Conservation (phyloP, 2,329 filamentous ascomycete species). For the Daldinia eschscholtzii region DNA sequence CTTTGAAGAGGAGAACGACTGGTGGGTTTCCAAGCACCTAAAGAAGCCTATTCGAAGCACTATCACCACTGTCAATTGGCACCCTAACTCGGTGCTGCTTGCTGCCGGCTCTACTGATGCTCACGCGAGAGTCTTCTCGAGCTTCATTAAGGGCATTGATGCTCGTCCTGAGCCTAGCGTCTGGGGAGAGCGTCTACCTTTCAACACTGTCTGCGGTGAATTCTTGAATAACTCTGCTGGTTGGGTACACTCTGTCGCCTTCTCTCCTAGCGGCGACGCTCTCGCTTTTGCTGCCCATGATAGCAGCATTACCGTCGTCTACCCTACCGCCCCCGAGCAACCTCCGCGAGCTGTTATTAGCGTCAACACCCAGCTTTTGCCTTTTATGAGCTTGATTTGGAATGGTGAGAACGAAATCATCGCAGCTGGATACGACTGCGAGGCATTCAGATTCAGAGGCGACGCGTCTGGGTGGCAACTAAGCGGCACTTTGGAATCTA, state of each 20-base stretch:
- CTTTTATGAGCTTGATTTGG: slow-evolving; percentile 95
- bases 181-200: slow-evolving; percentile 95
- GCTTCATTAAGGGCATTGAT: slow-evolving; percentile 96
- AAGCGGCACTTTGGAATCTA: slow-evolving; percentile 82
- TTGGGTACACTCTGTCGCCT: slow-evolving; percentile 94
- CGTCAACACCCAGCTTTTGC: slow-evolving; percentile 88
- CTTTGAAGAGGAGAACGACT: slow-evolving; percentile 99
- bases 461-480: slow-evolving; percentile 85
- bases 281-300: slow-evolving; percentile 95
- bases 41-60: slow-evolving; percentile 99
- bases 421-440: slow-evolving; percentile 90
- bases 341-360: slow-evolving; percentile 91
- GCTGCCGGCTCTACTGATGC: slow-evolving; percentile 97
- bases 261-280: slow-evolving; percentile 92
- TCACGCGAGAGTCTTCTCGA: slow-evolving; percentile 93
- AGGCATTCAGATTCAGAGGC: slow-evolving; percentile 90
- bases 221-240: slow-evolving; percentile 96
- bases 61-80: slow-evolving; percentile 94
- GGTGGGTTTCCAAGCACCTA: slow-evolving; percentile 99
- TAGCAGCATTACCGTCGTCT: slow-evolving; percentile 96
- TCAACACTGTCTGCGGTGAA: slow-evolving; percentile 98
- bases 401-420: slow-evolving; percentile 92
- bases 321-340: slow-evolving; percentile 91
- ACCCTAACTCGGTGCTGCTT: slow-evolving; percentile 95
- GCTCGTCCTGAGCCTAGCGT: slow-evolving; percentile 84